Conservation (phyloP, 2,329 filamentous ascomycete species). For the Paracamarosporium sp. region DNA sequence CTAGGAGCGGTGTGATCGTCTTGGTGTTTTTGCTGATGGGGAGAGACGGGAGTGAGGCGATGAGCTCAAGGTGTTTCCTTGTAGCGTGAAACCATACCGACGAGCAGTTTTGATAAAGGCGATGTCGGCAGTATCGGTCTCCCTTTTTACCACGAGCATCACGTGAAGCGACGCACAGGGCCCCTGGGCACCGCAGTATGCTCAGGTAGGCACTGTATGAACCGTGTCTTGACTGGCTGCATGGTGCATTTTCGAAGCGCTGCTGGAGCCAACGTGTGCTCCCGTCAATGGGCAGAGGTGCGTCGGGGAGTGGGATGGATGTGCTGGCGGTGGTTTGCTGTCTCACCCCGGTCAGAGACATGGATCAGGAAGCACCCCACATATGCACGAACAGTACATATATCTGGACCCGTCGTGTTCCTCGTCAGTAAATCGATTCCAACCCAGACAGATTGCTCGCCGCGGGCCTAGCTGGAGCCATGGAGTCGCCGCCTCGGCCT, state of each 20-base stretch:
- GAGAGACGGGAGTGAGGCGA: neutral
- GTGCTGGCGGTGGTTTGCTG: constrained; percentile 6
- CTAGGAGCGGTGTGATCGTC: neutral
- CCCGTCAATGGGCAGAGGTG: neutral
- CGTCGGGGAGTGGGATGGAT: neutral
- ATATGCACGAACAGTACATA: constrained; percentile 1
- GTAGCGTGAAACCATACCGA: neutral
- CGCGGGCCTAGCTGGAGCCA: constrained; percentile 8
- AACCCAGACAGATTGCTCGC: no score
- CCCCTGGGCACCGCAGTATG: neutral
- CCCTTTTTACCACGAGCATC: no score
- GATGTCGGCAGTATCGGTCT: no score
- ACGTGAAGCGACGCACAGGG: neutral
- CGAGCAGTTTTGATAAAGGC: no score
- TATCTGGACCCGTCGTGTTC: no score
- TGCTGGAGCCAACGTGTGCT: constrained; percentile 1
- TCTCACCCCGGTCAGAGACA: neutral
- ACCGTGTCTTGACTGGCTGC: neutral
- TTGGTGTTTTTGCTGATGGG: neutral
- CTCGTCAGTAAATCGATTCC: no score
- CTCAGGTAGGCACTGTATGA: neutral
- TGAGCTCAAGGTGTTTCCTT: neutral
- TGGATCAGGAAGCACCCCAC: constrained; percentile 3
- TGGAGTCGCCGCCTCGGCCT: neutral
- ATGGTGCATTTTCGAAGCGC: neutral